These are phyloP conservation scores for Hemileccinum impolitum DNA, from an alignment of 768 basidiomycete genomes.

Conservation along the genomic window DNA sequence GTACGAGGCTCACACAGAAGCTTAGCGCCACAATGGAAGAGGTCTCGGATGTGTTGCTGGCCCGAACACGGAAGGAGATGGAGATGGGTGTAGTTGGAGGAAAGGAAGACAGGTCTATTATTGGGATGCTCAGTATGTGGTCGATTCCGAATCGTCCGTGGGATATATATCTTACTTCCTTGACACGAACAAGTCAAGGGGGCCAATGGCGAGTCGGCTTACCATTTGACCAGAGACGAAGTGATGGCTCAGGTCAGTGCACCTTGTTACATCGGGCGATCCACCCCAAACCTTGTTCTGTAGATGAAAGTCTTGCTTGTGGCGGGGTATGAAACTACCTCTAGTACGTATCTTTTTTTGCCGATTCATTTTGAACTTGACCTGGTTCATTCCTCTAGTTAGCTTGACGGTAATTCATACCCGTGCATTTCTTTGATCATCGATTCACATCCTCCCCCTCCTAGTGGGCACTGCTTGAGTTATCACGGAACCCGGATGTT, in stretches of 20 bases:
- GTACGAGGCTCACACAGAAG: slow-evolving; percentile 28
- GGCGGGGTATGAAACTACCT: slow-evolving; percentile 23
- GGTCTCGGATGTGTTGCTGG: slow-evolving; percentile 40
- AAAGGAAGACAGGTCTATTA: slow-evolving; percentile 26
- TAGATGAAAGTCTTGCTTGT: slow-evolving; percentile 18
- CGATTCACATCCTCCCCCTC: neutral
- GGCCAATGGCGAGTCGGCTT: slow-evolving; percentile 23
- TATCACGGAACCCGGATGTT: slow-evolving; percentile 40
- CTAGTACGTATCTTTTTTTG: slow-evolving; percentile 3
- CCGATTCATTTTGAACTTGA: neutral
- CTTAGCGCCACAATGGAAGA: slow-evolving; percentile 34
- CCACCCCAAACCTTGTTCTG: neutral
- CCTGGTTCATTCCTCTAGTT: slow-evolving; percentile 3
- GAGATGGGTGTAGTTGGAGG: slow-evolving; percentile 19
- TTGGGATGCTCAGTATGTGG: slow-evolving; percentile 23
- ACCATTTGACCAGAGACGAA: slow-evolving; percentile 25
- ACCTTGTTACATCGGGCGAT: too few species aligned
- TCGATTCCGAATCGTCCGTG: slow-evolving; percentile 14
- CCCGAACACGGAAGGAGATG: slow-evolving; percentile 34
- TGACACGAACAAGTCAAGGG: slow-evolving; percentile 33
- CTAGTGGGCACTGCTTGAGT: slow-evolving; percentile 60
- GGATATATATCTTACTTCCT: neutral
- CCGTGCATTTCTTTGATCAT: neutral
- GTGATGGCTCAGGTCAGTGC: slow-evolving; percentile 21
- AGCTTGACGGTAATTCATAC: slow-evolving; percentile 10